These are phyloP conservation scores for Aureobasidium sp. DNA, from an alignment of 2,329 filamentous ascomycete species.

Conservation along the genomic window DNA sequence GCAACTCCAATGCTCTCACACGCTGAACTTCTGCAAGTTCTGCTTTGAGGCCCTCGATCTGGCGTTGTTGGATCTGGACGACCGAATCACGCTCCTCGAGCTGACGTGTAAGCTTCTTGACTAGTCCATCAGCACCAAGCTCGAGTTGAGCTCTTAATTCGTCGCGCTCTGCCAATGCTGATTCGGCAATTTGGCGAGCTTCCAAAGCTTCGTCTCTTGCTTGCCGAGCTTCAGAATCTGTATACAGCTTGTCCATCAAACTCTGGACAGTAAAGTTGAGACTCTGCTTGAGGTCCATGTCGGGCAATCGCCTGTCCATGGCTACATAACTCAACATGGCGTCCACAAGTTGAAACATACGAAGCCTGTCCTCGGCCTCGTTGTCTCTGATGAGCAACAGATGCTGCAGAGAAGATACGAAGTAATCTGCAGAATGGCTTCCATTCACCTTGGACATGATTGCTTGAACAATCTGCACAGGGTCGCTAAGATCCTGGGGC, in stretches of 20 bases:
- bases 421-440: constrained; percentile 87
- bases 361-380: constrained; percentile 81
- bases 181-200: constrained; percentile 86
- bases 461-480: constrained; percentile 85
- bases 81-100: constrained; percentile 87
- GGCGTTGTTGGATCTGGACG: constrained; percentile 80
- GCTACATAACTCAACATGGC: constrained; percentile 99
- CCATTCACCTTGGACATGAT: constrained; percentile 80
- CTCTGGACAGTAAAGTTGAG: constrained; percentile 96
- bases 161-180: constrained; percentile 91
- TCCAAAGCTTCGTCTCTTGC: constrained; percentile 88
- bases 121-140: constrained; percentile 84
- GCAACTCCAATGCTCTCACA: constrained; percentile 79
- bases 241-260: constrained; percentile 90
- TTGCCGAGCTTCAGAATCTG: constrained; percentile 88
- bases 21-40: constrained; percentile 84
- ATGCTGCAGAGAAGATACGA: constrained; percentile 90
- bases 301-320: constrained; percentile 90
- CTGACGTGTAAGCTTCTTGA: constrained; percentile 87
- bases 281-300: constrained; percentile 97
- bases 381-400: constrained; percentile 86
- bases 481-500: constrained; percentile 86
- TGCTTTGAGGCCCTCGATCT: constrained; percentile 80
- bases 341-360: constrained; percentile 96
- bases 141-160: constrained; percentile 86